A percentile compares a stretch with the other conserved stretches of the same genome.
phyloP scores from a whole-genome alignment of 1,139 yeast genomes.

The Candida dubliniensis region DNA sequence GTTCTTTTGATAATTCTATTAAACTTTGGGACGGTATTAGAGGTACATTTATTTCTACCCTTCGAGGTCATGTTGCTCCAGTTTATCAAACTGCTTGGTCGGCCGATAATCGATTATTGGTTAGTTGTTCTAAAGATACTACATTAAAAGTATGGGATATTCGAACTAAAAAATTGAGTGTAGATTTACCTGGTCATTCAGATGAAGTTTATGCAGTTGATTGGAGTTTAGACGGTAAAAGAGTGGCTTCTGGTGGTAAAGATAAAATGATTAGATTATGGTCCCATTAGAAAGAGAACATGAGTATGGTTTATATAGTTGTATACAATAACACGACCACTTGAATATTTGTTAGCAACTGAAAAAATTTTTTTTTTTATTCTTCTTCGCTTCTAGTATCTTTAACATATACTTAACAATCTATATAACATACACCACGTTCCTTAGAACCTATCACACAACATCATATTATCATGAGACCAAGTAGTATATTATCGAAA shows the following conservation, averaged over 20 bases:
- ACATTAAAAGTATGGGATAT: constrained; percentile 98
- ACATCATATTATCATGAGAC: constrained; percentile 19
- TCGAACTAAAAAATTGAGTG: constrained; percentile 75
- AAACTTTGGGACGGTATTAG: constrained; percentile 95
- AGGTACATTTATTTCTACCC: constrained; percentile 85
- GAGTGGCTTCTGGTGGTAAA: constrained; percentile 95
- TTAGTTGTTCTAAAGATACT: constrained; percentile 93
- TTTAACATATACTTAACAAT: not conserved
- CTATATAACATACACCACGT: too few relatives aligned
- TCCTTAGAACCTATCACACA: not conserved
- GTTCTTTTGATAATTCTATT: constrained; percentile 92
- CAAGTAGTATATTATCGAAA: constrained; percentile 14
- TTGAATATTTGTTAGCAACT: not conserved
- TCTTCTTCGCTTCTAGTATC: not conserved
- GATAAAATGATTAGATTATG: constrained; percentile 92
- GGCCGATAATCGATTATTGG: constrained; percentile 86
- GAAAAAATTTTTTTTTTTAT: not conserved
- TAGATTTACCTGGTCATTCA: constrained; percentile 91
- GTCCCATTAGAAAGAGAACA: constrained; percentile 56
- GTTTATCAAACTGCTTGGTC: constrained; percentile 99
- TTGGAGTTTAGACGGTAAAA: constrained; percentile 94
- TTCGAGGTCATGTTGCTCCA: constrained; percentile 97
- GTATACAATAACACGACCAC: not conserved
- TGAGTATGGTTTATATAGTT: not conserved
- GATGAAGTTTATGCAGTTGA: constrained; percentile 98